Conservation (phyloP, 2,329 filamentous ascomycete genomes). For the Aspergillus glaucus region DNA sequence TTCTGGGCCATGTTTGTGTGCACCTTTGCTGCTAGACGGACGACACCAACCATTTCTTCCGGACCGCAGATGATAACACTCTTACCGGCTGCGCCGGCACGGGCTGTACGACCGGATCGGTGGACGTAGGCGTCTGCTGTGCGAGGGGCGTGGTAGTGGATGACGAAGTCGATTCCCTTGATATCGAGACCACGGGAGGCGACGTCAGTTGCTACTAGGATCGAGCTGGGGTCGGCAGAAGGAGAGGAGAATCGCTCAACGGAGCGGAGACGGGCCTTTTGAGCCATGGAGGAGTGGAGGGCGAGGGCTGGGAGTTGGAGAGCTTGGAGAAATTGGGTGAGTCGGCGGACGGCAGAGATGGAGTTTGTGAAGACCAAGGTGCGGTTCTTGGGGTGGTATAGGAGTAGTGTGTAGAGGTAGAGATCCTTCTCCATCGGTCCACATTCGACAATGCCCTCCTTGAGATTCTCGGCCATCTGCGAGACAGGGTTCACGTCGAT, state of each 20-base stretch:
- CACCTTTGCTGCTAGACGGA: slow-evolving; percentile 79
- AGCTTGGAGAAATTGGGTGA: slow-evolving; percentile 77
- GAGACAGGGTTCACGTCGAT: slow-evolving; percentile 84
- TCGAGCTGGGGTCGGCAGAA: slow-evolving; percentile 48
- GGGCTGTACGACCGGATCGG: slow-evolving; percentile 86
- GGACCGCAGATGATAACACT: slow-evolving; percentile 86
- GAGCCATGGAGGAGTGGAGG: slow-evolving; percentile 88
- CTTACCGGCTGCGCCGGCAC: slow-evolving; percentile 68
- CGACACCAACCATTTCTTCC: slow-evolving; percentile 80
- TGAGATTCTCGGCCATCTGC: slow-evolving; percentile 80
- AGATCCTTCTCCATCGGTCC: slow-evolving; percentile 94
- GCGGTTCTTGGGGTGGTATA: slow-evolving; percentile 73
- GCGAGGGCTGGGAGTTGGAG: slow-evolving; percentile 70
- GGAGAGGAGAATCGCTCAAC: slow-evolving; percentile 78
- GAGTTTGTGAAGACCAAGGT: slow-evolving; percentile 94
- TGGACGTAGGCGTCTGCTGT: slow-evolving; percentile 92
- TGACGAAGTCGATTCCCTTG: slow-evolving; percentile 75
- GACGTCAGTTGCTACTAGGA: slow-evolving; percentile 88
- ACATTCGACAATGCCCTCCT: slow-evolving; percentile 88
- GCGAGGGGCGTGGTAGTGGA: slow-evolving; percentile 93
- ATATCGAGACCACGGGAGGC: slow-evolving; percentile 93
- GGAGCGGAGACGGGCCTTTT: slow-evolving; percentile 89
- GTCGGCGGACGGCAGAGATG: slow-evolving; percentile 80
- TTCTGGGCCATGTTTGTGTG: slow-evolving; percentile 50
- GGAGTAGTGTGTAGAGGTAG: slow-evolving; percentile 80